These are phyloP conservation scores for Hippophae rhamnoides DNA, from an alignment of 306 rosid genomes.

Conservation along the genomic window DNA sequence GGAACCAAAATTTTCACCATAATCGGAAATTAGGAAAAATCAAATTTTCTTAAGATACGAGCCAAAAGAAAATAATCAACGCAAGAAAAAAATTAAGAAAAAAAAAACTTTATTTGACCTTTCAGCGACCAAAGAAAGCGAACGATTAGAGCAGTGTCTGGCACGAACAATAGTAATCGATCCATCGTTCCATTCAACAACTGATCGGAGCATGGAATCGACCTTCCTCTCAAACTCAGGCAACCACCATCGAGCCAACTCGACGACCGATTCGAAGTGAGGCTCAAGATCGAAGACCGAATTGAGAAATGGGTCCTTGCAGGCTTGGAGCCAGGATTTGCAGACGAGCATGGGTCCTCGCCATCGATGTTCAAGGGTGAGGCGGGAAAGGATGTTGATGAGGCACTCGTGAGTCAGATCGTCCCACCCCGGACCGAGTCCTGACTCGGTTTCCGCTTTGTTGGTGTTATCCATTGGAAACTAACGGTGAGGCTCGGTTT, in stretches of 20 bases:
- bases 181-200: conserved; percentile 38
- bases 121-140: conserved; percentile 52
- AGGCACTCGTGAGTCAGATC: conserved; percentile 77
- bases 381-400: conserved; percentile 58
- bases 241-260: conserved; percentile 55
- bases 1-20: neutral
- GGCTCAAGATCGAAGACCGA: conserved; percentile 55
- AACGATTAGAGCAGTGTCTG: conserved; percentile 61
- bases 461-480: conserved; percentile 20
- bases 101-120: conserved; percentile 28
- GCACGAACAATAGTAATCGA: conserved; percentile 50
- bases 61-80: neutral
- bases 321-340: conserved; percentile 66
- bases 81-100: too few species aligned
- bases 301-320: conserved; percentile 55
- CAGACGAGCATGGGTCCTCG: conserved; percentile 58
- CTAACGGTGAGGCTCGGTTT: too few species aligned
- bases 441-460: conserved; percentile 16
- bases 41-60: too few species aligned
- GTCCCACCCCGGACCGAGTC: conserved; percentile 37
- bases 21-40: neutral
- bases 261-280: conserved; percentile 31
- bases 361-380: conserved; percentile 60
- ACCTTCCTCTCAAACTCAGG: conserved; percentile 49
- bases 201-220: conserved; percentile 73